Conservation (phyloP, 805 yeast genomes). For the Ogataea nitratoaversa region DNA sequence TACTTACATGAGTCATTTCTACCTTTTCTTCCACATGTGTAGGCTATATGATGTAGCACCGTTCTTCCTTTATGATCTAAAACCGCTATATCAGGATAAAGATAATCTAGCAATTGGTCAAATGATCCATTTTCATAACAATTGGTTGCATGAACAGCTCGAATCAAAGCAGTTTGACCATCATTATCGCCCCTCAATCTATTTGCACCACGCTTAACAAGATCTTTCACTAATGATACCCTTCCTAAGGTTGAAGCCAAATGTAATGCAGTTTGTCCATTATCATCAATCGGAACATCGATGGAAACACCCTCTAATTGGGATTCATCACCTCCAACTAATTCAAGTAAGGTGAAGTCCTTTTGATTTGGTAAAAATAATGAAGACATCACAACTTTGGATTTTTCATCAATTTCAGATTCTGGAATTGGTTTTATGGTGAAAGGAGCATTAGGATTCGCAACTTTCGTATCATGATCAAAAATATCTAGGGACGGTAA, state of each 20-base stretch:
- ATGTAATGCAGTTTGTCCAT: conserved; percentile 90
- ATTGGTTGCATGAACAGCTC: conserved; percentile 81
- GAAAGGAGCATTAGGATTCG: conserved; percentile 44
- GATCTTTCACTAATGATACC: conserved; percentile 58
- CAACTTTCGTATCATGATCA: conserved; percentile 34
- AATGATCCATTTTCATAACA: conserved; percentile 77
- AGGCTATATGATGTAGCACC: conserved; percentile 80
- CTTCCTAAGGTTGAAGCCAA: conserved; percentile 95
- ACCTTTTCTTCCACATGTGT: conserved; percentile 73
- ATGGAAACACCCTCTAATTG: conserved; percentile 44
- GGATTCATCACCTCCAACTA: conserved; percentile 26
- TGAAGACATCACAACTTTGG: conserved; percentile 41
- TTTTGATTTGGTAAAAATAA: conserved; percentile 43
- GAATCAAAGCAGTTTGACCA: conserved; percentile 84
- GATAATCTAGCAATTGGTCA: conserved; percentile 58
- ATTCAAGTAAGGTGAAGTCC: conserved; percentile 22
- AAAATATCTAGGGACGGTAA: conserved; percentile 26
- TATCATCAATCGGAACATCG: conserved; percentile 87
- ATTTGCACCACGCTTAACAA: conserved; percentile 64
- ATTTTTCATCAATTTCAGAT: conserved; percentile 24
- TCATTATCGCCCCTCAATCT: conserved; percentile 69
- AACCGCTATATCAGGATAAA: conserved; percentile 69
- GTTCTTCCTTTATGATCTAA: conserved; percentile 72
- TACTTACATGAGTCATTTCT: conserved; percentile 70
- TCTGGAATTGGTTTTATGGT: conserved; percentile 44